Conservation (phyloP, 257 asterid species). For the Penstemon barbatus region DNA sequence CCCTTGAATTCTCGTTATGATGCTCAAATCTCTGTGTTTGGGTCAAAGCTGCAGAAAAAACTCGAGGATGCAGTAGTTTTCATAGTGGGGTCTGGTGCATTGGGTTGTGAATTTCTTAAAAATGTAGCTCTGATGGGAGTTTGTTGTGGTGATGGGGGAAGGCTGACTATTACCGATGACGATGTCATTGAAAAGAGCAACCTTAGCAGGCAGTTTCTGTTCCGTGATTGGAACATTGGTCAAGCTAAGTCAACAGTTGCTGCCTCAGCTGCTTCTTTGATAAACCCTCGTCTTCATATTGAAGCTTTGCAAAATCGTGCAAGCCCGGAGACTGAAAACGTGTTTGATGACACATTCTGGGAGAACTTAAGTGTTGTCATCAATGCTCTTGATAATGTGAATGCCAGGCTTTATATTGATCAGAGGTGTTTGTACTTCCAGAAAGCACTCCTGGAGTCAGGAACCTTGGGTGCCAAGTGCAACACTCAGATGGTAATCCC, state of each 20-base stretch:
- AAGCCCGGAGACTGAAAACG: conserved; percentile 43
- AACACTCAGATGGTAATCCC: conserved; percentile 53
- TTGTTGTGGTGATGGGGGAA: conserved; percentile 43
- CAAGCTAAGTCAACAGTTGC: conserved; percentile 60
- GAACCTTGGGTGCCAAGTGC: conserved; percentile 54
- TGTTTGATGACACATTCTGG: conserved; percentile 49
- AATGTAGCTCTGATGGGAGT: conserved; percentile 58
- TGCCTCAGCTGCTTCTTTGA: conserved; percentile 46
- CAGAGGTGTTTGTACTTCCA: conserved; percentile 51
- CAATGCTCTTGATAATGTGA: conserved; percentile 49
- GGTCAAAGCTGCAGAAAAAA: conserved; percentile 53
- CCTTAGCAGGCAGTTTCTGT: conserved; percentile 55
- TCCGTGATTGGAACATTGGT: conserved; percentile 62
- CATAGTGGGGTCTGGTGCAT: conserved; percentile 55
- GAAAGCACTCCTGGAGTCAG: conserved; percentile 47
- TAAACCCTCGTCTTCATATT: conserved; percentile 38
- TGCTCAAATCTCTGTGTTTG: conserved; percentile 59
- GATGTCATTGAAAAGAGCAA: conserved; percentile 59
- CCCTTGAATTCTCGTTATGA: conserved; percentile 55
- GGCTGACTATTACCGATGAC: conserved; percentile 51
- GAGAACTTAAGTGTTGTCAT: conserved; percentile 45
- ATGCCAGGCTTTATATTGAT: conserved; percentile 49
- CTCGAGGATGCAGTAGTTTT: conserved; percentile 46
- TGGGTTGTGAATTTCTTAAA: conserved; percentile 55
- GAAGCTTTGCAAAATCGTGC: conserved; percentile 51